phyloP scores from a whole-genome alignment of 345 rosid species.

The Raphanus raphanistrum region DNA sequence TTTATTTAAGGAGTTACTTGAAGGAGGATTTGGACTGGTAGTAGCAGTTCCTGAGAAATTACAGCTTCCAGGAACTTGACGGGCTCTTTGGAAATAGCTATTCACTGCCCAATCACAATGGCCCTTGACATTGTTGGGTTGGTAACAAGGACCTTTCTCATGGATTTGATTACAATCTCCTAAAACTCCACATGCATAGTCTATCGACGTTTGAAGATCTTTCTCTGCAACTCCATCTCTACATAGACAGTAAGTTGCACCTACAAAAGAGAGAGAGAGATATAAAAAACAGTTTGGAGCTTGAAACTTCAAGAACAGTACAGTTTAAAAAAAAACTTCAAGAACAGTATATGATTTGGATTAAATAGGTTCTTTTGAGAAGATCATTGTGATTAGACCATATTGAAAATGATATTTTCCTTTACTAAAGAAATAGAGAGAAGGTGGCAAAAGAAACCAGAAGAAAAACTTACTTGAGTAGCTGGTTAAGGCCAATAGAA shows the following conservation, averaged over 20 bases:
- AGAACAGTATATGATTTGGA: not conserved
- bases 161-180: conserved; percentile 57
- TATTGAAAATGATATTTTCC: not conserved
- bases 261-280: conserved; percentile 24
- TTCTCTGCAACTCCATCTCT: conserved; percentile 64
- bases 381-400: conserved; percentile 17
- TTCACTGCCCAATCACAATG: conserved; percentile 94
- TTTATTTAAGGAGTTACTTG: conserved; percentile 36
- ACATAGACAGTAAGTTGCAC: conserved; percentile 76
- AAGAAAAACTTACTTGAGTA: conserved; percentile 61
- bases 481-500: conserved; percentile 54
- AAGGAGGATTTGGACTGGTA: conserved; percentile 41
- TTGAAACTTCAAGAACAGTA: conserved; percentile 1
- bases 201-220: conserved; percentile 66
- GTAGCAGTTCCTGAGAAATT: conserved; percentile 74
- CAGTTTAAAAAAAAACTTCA: too few species aligned
- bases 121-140: conserved; percentile 65
- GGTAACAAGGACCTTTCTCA: conserved; percentile 72
- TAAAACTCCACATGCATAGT: conserved; percentile 92
- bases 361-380: conserved; percentile 3
- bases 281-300: not conserved
- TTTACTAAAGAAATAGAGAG: not conserved
- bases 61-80: conserved; percentile 58
- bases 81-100: conserved; percentile 75
- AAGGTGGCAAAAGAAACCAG: not conserved